Evolutionary conservation across 2,329 filamentous ascomycete species (phyloP).

Genomic region (Cercospora brassicicola): DNA sequence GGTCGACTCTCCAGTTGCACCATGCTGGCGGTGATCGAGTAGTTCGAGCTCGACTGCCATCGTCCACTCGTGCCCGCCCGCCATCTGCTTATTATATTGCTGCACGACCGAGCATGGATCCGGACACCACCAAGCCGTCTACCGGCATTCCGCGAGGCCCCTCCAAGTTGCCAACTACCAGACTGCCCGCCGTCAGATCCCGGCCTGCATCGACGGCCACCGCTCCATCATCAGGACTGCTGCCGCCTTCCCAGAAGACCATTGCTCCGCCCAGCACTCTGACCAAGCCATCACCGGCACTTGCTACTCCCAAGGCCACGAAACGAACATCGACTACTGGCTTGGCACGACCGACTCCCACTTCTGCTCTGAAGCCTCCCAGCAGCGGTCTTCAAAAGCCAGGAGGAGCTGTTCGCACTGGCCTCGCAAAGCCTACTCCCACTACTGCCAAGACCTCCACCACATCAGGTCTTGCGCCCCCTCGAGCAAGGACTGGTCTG

Average conservation of each 20-base stretch:
- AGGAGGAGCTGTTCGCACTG: neutral
- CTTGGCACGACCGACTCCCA: constrained; percentile 8
- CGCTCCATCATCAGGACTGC: neutral
- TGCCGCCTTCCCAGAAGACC: neutral
- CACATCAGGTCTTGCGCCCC: constrained; percentile 8
- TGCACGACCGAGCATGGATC: neutral
- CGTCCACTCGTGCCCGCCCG: neutral
- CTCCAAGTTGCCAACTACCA: constrained; percentile 9
- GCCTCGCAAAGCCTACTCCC: constrained; percentile 5
- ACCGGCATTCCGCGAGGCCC: constrained; percentile 12
- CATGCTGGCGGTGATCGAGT: neutral
- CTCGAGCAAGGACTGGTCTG: neutral
- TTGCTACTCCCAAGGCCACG: neutral
- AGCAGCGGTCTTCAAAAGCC: constrained; percentile 6
- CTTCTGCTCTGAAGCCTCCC: constrained; percentile 4
- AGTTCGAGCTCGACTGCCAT: neutral
- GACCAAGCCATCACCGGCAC: neutral
- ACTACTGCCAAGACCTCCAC: constrained; percentile 6
- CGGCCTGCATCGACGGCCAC: neutral
- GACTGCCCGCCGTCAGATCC: constrained; percentile 7
- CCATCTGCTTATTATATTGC: neutral
- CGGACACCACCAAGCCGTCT: constrained; percentile 1
- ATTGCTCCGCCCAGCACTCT: neutral
- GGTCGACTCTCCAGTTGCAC: neutral
- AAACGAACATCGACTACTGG: neutral